Percentiles rank a stretch among this genome's conserved stretches.
Conservation (phyloP, 1,139 yeast genomes). For the Saccharomycopsis hybrid region DNA sequence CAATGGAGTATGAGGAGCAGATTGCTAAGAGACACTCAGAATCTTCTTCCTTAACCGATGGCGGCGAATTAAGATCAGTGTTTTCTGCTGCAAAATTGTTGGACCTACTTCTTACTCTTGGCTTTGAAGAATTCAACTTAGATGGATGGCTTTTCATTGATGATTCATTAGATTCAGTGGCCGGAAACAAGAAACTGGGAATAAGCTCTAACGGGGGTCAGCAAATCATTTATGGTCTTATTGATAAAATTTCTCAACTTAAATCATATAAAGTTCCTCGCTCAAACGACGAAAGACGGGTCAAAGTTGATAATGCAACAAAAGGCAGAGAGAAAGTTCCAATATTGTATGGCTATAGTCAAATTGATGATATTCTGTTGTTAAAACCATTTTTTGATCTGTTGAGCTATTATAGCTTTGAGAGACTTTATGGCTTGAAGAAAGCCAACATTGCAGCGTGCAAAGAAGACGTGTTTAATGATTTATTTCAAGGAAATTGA, state of each 20-base stretch:
- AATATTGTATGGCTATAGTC: conserved; percentile 40
- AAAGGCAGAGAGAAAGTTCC: conserved; percentile 26
- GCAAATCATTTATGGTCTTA: conserved; percentile 29
- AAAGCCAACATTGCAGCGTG: conserved; percentile 44
- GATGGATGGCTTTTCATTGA: conserved; percentile 83
- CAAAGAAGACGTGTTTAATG: conserved; percentile 48
- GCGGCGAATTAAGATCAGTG: conserved; percentile 38
- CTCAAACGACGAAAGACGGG: conserved; percentile 11
- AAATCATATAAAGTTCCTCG: conserved; percentile 24
- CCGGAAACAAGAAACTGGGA: conserved; percentile 29
- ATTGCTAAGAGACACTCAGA: conserved; percentile 19
- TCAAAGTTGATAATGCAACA: conserved; percentile 11
- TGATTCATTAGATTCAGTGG: conserved; percentile 56
- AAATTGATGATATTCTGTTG: conserved; percentile 40
- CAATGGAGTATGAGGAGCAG: conserved; percentile 5
- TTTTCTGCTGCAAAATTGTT: conserved; percentile 68
- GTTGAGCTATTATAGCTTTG: conserved; percentile 66
- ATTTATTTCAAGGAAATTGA: conserved; percentile 34
- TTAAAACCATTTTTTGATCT: conserved; percentile 66
- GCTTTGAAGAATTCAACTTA: conserved; percentile 73
- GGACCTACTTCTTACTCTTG: conserved; percentile 62
- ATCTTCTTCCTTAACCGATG: conserved; percentile 30
- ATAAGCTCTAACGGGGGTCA: conserved; percentile 23
- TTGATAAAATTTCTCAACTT: conserved; percentile 31
- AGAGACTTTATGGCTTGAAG: conserved; percentile 56